Conservation (phyloP, 176 grass and related monocot genomes). For the Oryza officinalis region DNA sequence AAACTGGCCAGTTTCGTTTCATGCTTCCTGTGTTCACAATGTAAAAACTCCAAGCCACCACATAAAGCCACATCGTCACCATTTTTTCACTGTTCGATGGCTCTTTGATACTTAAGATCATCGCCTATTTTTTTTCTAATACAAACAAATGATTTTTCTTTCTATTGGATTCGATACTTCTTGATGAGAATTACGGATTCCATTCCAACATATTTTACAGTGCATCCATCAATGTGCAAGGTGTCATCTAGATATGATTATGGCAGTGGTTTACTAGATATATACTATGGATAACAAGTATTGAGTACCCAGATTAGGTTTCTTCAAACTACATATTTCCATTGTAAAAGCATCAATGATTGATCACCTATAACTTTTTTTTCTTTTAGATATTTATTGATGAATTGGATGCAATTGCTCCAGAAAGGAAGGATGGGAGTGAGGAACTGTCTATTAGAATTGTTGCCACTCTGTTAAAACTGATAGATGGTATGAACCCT, state of each 20-base stretch:
- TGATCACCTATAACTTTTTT: slow-evolving; percentile 35
- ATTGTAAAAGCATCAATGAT: slow-evolving; percentile 6
- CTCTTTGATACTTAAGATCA: background rate
- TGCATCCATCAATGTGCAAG: background rate
- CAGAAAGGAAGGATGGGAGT: slow-evolving; percentile 75
- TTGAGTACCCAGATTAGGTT: background rate
- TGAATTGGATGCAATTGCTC: slow-evolving; percentile 98
- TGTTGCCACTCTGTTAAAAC: slow-evolving; percentile 77
- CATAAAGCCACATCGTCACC: background rate
- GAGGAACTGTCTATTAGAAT: slow-evolving; percentile 91
- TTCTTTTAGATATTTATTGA: slow-evolving; percentile 87
- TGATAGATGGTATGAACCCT: slow-evolving; percentile 86
- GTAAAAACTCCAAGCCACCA: background rate
- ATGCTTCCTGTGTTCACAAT: too few relatives aligned
- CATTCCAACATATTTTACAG: background rate
- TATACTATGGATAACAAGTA: slow-evolving; percentile 2
- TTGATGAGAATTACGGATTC: background rate
- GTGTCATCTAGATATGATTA: background rate
- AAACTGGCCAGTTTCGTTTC: background rate
- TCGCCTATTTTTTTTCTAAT: background rate
- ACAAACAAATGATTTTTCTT: background rate
- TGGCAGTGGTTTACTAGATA: background rate
- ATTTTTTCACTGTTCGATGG: background rate
- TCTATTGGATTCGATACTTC: background rate
- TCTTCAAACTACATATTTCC: background rate